Conservation (phyloP, 2,329 filamentous ascomycete species). For the Emydomyces testavorans region DNA sequence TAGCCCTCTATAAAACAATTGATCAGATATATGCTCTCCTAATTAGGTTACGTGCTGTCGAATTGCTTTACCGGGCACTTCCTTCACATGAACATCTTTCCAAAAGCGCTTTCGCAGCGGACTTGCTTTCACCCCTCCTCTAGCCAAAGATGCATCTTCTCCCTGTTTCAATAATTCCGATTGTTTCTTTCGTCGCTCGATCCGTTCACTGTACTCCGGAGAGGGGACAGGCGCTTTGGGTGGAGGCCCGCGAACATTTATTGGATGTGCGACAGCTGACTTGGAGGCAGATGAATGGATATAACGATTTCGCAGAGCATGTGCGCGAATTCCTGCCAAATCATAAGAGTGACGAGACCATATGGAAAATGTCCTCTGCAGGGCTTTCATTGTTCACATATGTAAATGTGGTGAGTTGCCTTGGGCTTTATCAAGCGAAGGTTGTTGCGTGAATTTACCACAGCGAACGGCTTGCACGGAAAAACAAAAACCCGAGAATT, state of each 20-base stretch:
- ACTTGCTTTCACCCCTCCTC: constrained; percentile 33
- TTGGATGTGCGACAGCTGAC: constrained; percentile 45
- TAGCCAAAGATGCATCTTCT: constrained; percentile 18
- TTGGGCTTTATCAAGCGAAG: background rate
- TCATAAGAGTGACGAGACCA: background rate
- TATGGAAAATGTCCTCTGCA: constrained; percentile 1
- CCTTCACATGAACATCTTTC: constrained; percentile 65
- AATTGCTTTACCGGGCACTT: constrained; percentile 46
- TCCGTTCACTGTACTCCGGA: constrained; percentile 38
- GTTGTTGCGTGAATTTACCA: too few relatives aligned
- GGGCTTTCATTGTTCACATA: constrained; percentile 2
- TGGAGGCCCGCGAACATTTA: constrained; percentile 49
- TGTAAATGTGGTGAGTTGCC: background rate
- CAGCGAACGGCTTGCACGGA: too few relatives aligned
- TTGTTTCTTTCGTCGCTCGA: constrained; percentile 41
- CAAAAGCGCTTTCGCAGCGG: constrained; percentile 68
- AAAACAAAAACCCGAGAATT: too few relatives aligned
- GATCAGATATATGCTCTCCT: background rate
- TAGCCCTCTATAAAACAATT: constrained; percentile 29
- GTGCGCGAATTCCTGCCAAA: constrained; percentile 1
- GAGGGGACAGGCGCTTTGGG: constrained; percentile 45
- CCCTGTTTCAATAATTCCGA: constrained; percentile 39
- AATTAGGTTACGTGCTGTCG: background rate
- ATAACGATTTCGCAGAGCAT: constrained; percentile 17
- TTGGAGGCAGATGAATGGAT: constrained; percentile 30